Conservation (phyloP, 2,329 filamentous ascomycete species). For the Cercospora beticola region DNA sequence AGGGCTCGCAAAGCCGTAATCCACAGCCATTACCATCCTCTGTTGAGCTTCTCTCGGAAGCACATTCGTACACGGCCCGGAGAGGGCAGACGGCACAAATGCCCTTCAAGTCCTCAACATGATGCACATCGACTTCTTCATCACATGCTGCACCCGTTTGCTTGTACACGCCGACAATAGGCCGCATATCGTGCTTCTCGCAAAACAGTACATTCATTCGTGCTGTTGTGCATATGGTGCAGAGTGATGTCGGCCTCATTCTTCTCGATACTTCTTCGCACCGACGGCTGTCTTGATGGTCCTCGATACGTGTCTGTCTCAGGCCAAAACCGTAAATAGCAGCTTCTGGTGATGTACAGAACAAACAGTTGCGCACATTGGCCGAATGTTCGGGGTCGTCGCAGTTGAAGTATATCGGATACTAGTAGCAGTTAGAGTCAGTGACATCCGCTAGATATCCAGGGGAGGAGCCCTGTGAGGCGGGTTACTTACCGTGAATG, state of each 20-base stretch:
- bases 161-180: constrained; percentile 26
- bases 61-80: constrained; percentile 42
- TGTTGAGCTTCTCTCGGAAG: constrained; percentile 7
- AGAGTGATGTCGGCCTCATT: neutral
- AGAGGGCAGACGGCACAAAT: constrained; percentile 47
- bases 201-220: constrained; percentile 42
- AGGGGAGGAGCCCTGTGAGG: neutral
- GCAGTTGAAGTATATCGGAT: constrained; percentile 44
- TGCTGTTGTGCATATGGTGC: constrained; percentile 39
- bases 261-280: neutral
- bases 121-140: constrained; percentile 15
- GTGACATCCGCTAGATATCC: neutral
- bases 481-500: constrained; percentile 30
- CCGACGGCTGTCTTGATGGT: constrained; percentile 27
- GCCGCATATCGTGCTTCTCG: constrained; percentile 34
- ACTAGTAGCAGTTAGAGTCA: constrained; percentile 18
- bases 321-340: constrained; percentile 41
- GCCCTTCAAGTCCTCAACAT: constrained; percentile 18
- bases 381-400: constrained; percentile 17
- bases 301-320: constrained; percentile 34
- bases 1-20: constrained; percentile 35
- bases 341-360: constrained; percentile 42
- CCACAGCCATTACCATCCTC: constrained; percentile 33
- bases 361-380: constrained; percentile 39
- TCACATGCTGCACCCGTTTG: constrained; percentile 27